Conservation (phyloP, 2,329 filamentous ascomycete species). For the Lachnellula subtilissima region DNA sequence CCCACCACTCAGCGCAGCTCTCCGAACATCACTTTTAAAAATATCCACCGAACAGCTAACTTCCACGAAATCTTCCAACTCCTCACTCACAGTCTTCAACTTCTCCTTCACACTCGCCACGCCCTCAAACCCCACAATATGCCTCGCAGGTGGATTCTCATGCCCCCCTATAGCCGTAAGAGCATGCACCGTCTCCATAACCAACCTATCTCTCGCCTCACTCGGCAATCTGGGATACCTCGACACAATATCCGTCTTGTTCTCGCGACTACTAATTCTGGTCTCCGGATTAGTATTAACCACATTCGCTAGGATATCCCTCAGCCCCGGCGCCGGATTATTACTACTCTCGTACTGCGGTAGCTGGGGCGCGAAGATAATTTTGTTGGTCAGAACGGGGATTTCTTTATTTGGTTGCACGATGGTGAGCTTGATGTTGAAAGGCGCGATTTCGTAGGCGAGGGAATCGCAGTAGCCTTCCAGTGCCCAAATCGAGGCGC, state of each 20-base stretch:
- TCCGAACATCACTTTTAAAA: conserved; percentile 29
- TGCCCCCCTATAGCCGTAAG: conserved; percentile 89
- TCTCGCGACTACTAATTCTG: conserved; percentile 31
- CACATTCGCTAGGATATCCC: conserved; percentile 76
- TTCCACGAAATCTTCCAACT: conserved; percentile 93
- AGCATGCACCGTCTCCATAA: conserved; percentile 86
- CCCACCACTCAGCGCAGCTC: conserved; percentile 22
- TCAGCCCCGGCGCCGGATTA: conserved; percentile 73
- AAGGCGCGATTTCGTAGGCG: conserved; percentile 92
- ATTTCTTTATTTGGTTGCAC: conserved; percentile 95
- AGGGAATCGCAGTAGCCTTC: conserved; percentile 95
- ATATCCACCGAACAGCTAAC: conserved; percentile 53
- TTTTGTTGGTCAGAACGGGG: conserved; percentile 77
- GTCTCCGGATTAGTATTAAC: conserved; percentile 71
- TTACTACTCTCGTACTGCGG: conserved; percentile 61
- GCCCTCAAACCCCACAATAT: conserved; percentile 90
- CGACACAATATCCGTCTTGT: conserved; percentile 43
- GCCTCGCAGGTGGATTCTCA: conserved; percentile 88
- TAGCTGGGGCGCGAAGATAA: conserved; percentile 77
- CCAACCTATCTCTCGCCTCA: conserved; percentile 65
- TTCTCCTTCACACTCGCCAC: conserved; percentile 90
- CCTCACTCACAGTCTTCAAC: conserved; percentile 90
- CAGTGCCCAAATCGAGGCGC: conserved; percentile 87
- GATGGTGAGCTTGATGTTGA: conserved; percentile 94
- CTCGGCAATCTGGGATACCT: conserved; percentile 71